phyloP scores from a whole-genome alignment of 148 eudicot genomes.

The Vaccinium myrtillus region DNA sequence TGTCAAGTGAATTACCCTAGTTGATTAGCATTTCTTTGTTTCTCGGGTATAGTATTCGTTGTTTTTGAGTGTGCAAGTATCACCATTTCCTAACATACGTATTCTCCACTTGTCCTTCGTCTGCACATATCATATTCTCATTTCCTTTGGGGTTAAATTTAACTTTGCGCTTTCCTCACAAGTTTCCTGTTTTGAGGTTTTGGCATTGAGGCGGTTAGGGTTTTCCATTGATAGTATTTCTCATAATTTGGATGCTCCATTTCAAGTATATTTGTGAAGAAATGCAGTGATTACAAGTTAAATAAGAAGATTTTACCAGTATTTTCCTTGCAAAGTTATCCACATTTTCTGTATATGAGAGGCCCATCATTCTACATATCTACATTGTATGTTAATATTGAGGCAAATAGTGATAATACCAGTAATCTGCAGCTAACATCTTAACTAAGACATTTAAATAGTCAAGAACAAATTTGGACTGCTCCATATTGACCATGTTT shows the following conservation, averaged over 20 bases:
- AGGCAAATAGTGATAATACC: not conserved
- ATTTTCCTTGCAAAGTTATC: not conserved
- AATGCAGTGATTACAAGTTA: not conserved
- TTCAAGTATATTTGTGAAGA: not conserved
- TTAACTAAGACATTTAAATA: not conserved
- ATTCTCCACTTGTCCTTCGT: not conserved
- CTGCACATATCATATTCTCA: not conserved
- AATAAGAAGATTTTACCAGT: not conserved
- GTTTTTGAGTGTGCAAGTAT: not conserved
- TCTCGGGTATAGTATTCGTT: not conserved
- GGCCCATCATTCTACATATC: not conserved
- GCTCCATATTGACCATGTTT: not conserved
- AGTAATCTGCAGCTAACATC: not conserved
- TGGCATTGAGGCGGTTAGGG: not conserved
- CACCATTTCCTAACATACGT: not conserved
- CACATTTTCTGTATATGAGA: not conserved
- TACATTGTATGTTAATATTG: not conserved
- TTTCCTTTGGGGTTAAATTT: not conserved
- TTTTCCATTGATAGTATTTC: not conserved
- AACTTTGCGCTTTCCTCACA: not conserved
- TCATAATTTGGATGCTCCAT: not conserved
- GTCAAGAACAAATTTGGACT: not conserved
- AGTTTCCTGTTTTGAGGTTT: not conserved
- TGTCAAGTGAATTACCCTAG: not conserved
- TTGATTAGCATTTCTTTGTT: not conserved